Evolutionary conservation across 2,329 filamentous ascomycete species (phyloP), one percentile per base, ranked within the genome.

Genomic region (Lecanicillium sp.): DNA sequence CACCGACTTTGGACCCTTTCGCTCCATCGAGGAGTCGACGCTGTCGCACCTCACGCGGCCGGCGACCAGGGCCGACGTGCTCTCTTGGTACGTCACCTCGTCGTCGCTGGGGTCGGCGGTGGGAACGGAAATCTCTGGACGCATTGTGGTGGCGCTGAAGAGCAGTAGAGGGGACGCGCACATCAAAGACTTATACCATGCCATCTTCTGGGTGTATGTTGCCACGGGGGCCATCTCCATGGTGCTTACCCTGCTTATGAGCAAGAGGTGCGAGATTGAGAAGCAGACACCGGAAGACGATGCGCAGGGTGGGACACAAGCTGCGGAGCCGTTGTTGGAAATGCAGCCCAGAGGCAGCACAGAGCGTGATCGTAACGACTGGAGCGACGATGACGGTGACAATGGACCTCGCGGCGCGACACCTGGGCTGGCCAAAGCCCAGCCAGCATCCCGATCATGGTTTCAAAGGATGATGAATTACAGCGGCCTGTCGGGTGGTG

Each of bases 1-100:
- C 6, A 72, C 76, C 13, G 80, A 84, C 46, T 81, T 83, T 51
- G 80, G 79, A 0, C 79, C 80, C 0, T 84, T 84, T 47, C 64
- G 79, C 28, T 76, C 76, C 4, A 74, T 84, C 22, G 80, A 84
- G 51, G 79, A 84, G 61, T 77, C 72, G 1, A 76, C 73, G 25
- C 53, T 83, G 7, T 74, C 77, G 5, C 75, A 81, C 50, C 62
- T 83, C 32, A 81, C 77, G 0, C 66, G 60, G 0, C 65, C 70
- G 0, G 56, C 64, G 20, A 72, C 69, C 1, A 61, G 79, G 33
- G 63, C 75, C 12, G 77, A 83, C 55, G 77, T 84, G n/a, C 62
- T 82, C 42, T 69, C 74, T 8, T 84, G 79, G 79, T 81, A 84
- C 49, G 70, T 80, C 29, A 76, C 71, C 13, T 65, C 61, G 3